Evolutionary conservation across 176 grass and related monocot species (phyloP), one percentile per base, ranked within the genome.

Genomic region (Rhynchospora tenuis): DNA sequence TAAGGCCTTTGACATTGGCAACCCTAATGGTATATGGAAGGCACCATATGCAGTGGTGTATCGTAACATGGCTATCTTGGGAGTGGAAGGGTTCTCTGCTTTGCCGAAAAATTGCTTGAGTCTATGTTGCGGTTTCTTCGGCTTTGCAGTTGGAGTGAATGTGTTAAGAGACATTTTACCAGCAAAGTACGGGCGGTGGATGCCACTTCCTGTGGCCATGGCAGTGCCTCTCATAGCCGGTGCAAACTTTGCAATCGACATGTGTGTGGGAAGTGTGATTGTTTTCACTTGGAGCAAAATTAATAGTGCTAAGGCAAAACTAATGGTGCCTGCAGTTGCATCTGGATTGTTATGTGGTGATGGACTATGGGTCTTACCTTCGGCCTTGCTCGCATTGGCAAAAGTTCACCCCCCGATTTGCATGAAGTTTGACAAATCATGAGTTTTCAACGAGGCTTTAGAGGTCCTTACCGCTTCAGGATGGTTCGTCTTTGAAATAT

Each of bases 181-280:
- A 5, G 45, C 75, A 0, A 60, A 84, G 69, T 7, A 90, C 20
- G 91, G 84, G 5, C 50, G 68, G 47, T 85, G 83, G 93, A 84
- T 99, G 64, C 96, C 96, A 10, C 85, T 99, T 86, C 96, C 96
- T 1, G 94, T 99, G 93, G 96, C 96, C 78, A 99, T 99, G 96
- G 96, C 96, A 23, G 91, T 99, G 73, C 96, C 96, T 26, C 93
- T 99, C 84, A 85, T 99, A 65, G 90, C 94, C 2, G 96, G 96
- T 64, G 93, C 93, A 23, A 99, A 70, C 89, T 99, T 99, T 82
- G 96, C 93, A 22, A 92, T 99, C 62, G 96, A 99, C 80, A 98
- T 99, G 96, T 95, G 88, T 68, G 46, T 88, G 19, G 96, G 96
- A 0, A 99, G 93, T 90, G 86, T 99, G 38, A 86, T 88, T 65